Percentiles rank a stretch among this genome's conserved stretches.
These are phyloP conservation scores for Liquidambar formosana DNA, from an alignment of 164 flowering plant species.

Conservation along the genomic window DNA sequence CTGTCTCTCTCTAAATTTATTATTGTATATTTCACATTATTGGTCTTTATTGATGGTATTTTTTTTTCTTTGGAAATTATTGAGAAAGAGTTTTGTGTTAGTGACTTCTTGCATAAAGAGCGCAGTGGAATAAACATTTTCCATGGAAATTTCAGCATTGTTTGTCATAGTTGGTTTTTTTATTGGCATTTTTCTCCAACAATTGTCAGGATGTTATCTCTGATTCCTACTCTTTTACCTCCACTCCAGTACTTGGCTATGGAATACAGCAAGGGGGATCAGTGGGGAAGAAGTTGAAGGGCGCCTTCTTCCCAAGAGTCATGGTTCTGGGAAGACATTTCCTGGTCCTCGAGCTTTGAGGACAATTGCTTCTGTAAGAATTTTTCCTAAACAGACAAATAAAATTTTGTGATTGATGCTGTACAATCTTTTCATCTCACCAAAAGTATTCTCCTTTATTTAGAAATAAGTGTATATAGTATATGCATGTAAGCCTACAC, in stretches of 20 bases:
- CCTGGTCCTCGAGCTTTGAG: constrained; percentile 84
- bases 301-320: constrained; percentile 94
- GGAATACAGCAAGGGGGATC: constrained; percentile 94
- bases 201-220: constrained; percentile 6
- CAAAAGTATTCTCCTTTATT: too few species aligned
- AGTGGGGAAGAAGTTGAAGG: constrained; percentile 92
- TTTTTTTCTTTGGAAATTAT: neutral
- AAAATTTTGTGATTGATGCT: too few species aligned
- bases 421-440: too few species aligned
- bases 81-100: neutral
- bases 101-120: neutral
- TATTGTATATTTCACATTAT: too few species aligned
- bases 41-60: too few species aligned
- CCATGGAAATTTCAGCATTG: neutral
- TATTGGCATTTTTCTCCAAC: neutral
- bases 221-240: constrained; percentile 12
- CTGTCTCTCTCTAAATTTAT: too few species aligned
- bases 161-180: neutral
- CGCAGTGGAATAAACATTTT: neutral
- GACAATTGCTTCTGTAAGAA: constrained; percentile 64
- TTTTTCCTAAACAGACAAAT: neutral
- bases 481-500: too few species aligned
- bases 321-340: constrained; percentile 96
- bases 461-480: too few species aligned
- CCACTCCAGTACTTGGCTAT: constrained; percentile 81